Percentiles rank a stretch among this genome's conserved stretches.
Conservation (phyloP, 768 basidiomycete genomes). For the Pisolithus tinctorius region DNA sequence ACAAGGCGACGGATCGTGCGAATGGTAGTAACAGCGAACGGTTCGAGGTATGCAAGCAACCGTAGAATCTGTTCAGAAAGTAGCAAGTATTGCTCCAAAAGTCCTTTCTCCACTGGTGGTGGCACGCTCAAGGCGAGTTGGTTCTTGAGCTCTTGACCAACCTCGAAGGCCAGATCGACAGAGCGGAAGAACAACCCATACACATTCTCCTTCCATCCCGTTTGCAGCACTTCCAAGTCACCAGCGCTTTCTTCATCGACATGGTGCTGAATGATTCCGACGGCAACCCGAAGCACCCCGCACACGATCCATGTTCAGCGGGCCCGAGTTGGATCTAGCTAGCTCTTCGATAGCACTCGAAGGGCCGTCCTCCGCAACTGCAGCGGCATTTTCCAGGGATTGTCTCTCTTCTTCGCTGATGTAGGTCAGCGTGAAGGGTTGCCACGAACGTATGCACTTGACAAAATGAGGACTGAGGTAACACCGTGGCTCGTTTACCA, state of each 20-base stretch:
- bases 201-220: slow-evolving; percentile 53
- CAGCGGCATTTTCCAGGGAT: slow-evolving; percentile 53
- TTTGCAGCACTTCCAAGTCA: slow-evolving; percentile 48
- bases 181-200: slow-evolving; percentile 55
- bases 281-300: slow-evolving; percentile 57
- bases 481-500: slow-evolving; percentile 53
- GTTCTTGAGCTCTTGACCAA: slow-evolving; percentile 46
- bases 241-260: slow-evolving; percentile 44
- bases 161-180: slow-evolving; percentile 41
- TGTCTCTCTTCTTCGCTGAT: slow-evolving; percentile 57
- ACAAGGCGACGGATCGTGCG: slow-evolving; percentile 43
- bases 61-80: slow-evolving; percentile 47
- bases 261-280: slow-evolving; percentile 50
- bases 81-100: slow-evolving; percentile 50
- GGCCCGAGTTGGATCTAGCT: slow-evolving; percentile 18
- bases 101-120: slow-evolving; percentile 30
- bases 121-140: slow-evolving; percentile 42
- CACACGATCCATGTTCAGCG: slow-evolving; percentile 41
- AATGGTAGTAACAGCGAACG: slow-evolving; percentile 42
- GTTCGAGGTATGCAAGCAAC: slow-evolving; percentile 42
- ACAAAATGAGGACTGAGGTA: slow-evolving; percentile 55
- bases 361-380: slow-evolving; percentile 64
- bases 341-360: slow-evolving; percentile 61
- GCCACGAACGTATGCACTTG: slow-evolving; percentile 52
- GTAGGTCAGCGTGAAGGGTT: slow-evolving; percentile 53